These are phyloP conservation scores for Penicillium manginii DNA, from an alignment of 495 filamentous ascomycete species.

Conservation along the genomic window DNA sequence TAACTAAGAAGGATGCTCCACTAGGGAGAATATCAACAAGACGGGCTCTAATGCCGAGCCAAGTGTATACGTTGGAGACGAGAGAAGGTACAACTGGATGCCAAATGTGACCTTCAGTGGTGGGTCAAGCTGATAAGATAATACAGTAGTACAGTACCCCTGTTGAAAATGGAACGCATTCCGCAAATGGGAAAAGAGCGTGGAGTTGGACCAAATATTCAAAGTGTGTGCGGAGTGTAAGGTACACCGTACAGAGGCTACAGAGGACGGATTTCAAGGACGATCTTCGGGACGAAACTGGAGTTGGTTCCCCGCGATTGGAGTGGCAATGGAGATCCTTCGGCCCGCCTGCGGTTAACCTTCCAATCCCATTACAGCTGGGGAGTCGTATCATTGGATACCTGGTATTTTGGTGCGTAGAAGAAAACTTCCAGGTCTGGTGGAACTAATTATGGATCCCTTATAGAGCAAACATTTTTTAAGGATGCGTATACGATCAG, in stretches of 20 bases:
- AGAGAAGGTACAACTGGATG: conserved; percentile 3
- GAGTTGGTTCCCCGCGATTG: neutral
- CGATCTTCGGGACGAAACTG: neutral
- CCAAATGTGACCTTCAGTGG: neutral
- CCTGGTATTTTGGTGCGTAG: neutral
- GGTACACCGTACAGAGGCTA: neutral
- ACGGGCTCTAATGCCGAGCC: conserved; percentile 8
- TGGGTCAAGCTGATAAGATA: conserved; percentile 26
- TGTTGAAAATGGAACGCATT: conserved; percentile 7
- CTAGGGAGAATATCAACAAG: neutral
- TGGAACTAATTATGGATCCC: too few species aligned
- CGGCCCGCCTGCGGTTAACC: neutral
- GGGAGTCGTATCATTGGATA: neutral
- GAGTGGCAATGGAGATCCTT: neutral
- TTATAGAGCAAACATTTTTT: too few species aligned
- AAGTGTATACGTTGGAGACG: conserved; percentile 5
- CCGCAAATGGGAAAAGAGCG: conserved; percentile 8
- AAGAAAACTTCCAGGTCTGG: too few species aligned
- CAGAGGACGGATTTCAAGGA: neutral
- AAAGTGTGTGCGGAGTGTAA: neutral
- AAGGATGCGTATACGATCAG: too few species aligned
- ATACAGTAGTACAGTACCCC: conserved; percentile 1
- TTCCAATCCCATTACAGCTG: neutral
- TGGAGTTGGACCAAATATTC: neutral
- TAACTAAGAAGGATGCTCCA: neutral